Conservation (phyloP, 2,329 filamentous ascomycete genomes). For the Penicillium sp. region DNA sequence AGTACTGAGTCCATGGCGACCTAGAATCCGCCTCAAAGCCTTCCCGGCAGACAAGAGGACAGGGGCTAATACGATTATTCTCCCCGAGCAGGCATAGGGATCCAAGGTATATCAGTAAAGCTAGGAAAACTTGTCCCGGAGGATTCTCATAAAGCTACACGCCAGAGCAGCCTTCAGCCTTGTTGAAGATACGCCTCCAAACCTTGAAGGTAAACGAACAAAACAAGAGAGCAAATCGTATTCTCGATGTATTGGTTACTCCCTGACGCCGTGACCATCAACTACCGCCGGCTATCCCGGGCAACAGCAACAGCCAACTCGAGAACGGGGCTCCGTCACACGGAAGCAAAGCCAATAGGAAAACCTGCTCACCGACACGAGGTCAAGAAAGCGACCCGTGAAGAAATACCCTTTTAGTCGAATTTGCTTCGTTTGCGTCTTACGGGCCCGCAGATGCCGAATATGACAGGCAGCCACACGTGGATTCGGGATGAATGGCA, state of each 20-base stretch:
- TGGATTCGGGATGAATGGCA: constrained; percentile 6
- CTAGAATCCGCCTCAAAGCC: constrained; percentile 3
- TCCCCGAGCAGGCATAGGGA: background rate
- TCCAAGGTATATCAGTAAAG: background rate
- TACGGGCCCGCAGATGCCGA: constrained; percentile 11
- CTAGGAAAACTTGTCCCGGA: background rate
- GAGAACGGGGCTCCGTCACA: constrained; percentile 11
- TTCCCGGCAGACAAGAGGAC: constrained; percentile 5
- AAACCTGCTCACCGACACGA: constrained; percentile 18
- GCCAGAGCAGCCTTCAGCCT: background rate
- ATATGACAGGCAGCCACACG: background rate
- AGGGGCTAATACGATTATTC: background rate
- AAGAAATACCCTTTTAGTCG: constrained; percentile 21
- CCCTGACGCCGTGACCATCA: constrained; percentile 6
- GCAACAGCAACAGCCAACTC: constrained; percentile 14
- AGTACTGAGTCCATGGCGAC: background rate
- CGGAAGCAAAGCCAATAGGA: constrained; percentile 11
- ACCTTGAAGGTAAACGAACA: background rate
- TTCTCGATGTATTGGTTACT: background rate
- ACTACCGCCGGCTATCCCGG: constrained; percentile 14
- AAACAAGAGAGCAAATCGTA: background rate
- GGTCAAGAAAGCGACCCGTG: constrained; percentile 11
- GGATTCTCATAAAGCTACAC: background rate
- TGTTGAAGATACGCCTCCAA: background rate
- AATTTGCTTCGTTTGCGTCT: constrained; percentile 5